Evolutionary conservation across 2,329 filamentous ascomycete species (phyloP).

Genomic region (Allantophomopsis lycopodina): DNA sequence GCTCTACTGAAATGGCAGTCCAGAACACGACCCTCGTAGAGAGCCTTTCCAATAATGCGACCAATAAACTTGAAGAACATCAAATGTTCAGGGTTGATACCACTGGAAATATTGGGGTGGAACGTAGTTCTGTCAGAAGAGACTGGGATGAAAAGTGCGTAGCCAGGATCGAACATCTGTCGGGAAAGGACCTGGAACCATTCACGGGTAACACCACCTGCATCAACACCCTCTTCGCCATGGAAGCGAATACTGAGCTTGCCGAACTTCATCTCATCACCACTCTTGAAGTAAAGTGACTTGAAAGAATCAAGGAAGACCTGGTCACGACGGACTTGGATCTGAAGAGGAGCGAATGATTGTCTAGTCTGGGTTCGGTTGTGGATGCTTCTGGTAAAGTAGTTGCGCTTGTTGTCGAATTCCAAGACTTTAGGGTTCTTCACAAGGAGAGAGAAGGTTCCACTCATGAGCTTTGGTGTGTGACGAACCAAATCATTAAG

Average conservation of each 20-base stretch:
- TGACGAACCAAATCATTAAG: constrained; percentile 95
- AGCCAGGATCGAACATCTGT: constrained; percentile 98
- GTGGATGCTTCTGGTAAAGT: constrained; percentile 91
- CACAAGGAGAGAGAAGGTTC: constrained; percentile 87
- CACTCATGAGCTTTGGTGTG: constrained; percentile 97
- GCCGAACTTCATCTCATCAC: constrained; percentile 97
- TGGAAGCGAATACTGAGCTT: constrained; percentile 97
- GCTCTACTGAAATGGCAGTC: constrained; percentile 99
- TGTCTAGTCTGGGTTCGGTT: constrained; percentile 58
- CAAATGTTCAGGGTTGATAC: constrained; percentile 88
- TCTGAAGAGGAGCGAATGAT: constrained; percentile 59
- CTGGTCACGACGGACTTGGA: constrained; percentile 82
- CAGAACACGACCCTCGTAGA: constrained; percentile 89
- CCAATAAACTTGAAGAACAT: constrained; percentile 99
- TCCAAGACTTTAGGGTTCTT: constrained; percentile 98
- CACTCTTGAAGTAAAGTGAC: constrained; percentile 91
- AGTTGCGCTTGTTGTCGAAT: constrained; percentile 99
- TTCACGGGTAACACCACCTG: constrained; percentile 91
- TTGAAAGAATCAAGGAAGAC: constrained; percentile 98
- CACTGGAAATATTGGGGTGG: constrained; percentile 91
- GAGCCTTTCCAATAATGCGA: constrained; percentile 91
- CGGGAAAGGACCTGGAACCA: constrained; percentile 97
- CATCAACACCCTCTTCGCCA: constrained; percentile 94
- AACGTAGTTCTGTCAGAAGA: constrained; percentile 96
- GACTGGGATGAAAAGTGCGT: constrained; percentile 90